Conservation (phyloP, 768 basidiomycete genomes). For the Clitopilus hobsonii region DNA sequence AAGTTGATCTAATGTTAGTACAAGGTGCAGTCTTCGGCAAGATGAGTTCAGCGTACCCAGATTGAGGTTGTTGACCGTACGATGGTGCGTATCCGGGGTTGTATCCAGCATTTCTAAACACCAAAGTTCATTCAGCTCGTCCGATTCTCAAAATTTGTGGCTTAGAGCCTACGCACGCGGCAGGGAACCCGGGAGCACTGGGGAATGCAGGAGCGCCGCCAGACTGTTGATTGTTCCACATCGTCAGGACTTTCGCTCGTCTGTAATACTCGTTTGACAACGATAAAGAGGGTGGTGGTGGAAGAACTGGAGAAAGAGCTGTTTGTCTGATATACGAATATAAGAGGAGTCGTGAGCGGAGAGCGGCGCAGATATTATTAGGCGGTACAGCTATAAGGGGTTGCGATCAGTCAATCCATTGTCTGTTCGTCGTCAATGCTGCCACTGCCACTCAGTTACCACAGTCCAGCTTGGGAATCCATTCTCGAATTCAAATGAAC, state of each 20-base stretch:
- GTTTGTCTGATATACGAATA: neutral
- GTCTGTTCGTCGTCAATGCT: neutral
- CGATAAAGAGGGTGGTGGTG: neutral
- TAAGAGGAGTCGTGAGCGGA: neutral
- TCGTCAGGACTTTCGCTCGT: neutral
- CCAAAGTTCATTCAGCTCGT: neutral
- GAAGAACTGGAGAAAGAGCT: neutral
- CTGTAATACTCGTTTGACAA: neutral
- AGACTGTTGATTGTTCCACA: conserved; percentile 17
- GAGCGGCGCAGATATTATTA: neutral
- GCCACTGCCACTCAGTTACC: neutral
- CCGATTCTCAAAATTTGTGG: neutral
- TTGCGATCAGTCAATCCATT: neutral
- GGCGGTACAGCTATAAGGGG: neutral
- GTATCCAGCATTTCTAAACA: neutral
- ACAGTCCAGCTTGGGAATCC: neutral
- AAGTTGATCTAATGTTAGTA: conserved; percentile 4
- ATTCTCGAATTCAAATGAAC: neutral
- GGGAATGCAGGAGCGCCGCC: conserved; percentile 10
- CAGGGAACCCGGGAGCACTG: conserved; percentile 12
- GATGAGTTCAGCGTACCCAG: conserved; percentile 20
- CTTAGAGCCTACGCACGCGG: conserved; percentile 5
- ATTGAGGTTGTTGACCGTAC: conserved; percentile 1
- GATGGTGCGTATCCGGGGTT: neutral
- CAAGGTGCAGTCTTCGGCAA: neutral